Evolutionary conservation across 352 stramenopile species (phyloP).

Genomic region (Saprolegnia parasitica): DNA sequence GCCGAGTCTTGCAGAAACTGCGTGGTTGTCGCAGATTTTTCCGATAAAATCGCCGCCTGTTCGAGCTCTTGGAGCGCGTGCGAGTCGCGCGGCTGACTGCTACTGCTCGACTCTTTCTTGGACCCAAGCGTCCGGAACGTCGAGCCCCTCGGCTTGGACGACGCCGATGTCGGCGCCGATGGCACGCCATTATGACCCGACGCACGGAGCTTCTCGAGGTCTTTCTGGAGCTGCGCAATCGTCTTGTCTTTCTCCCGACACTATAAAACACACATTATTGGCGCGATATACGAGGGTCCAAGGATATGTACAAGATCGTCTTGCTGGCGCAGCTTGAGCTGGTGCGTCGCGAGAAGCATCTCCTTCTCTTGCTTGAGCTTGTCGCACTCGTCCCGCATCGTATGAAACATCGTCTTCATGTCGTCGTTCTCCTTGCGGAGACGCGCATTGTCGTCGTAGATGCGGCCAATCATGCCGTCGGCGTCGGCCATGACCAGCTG

Average conservation of each 20-base stretch:
- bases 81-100: background rate
- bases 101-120: slow-evolving; percentile 60
- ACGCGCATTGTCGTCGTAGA: slow-evolving; percentile 73
- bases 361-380: slow-evolving; percentile 73
- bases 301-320: slow-evolving; percentile 49
- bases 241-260: slow-evolving; percentile 84
- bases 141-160: slow-evolving; percentile 45
- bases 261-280: slow-evolving; percentile 32
- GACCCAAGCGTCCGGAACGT: slow-evolving; percentile 67
- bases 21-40: slow-evolving; percentile 70
- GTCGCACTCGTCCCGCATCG: slow-evolving; percentile 59
- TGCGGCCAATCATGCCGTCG: slow-evolving; percentile 75
- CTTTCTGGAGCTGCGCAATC: slow-evolving; percentile 59
- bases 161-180: slow-evolving; percentile 34
- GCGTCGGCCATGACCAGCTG: slow-evolving; percentile 71
- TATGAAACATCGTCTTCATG: slow-evolving; percentile 59
- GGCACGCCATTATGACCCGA: too few species aligned
- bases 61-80: slow-evolving; percentile 29
- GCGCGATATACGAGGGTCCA: too few species aligned
- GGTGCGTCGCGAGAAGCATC: slow-evolving; percentile 63
- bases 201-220: slow-evolving; percentile 56
- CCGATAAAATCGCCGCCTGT: slow-evolving; percentile 35
- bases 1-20: slow-evolving; percentile 74
- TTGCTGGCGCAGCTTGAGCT: slow-evolving; percentile 78
- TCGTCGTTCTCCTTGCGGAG: slow-evolving; percentile 71